phyloP scores from a whole-genome alignment of 2,329 filamentous ascomycete genomes.

The Helotiales sp. region DNA sequence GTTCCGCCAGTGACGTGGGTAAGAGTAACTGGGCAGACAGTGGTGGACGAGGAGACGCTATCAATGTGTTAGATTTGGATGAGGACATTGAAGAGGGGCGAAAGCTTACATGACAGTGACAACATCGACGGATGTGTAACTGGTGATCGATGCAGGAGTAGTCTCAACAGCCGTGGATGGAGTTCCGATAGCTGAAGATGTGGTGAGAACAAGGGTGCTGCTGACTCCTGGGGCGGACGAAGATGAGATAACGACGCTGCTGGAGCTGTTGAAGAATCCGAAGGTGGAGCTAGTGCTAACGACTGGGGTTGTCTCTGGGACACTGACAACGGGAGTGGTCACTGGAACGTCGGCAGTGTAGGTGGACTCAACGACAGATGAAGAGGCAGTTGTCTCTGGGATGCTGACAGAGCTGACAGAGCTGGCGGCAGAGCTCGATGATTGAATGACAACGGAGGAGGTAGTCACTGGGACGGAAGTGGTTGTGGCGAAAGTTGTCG shows the following conservation, averaged over 20 bases:
- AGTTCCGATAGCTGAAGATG: slow-evolving; percentile 17
- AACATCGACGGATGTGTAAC: slow-evolving; percentile 31
- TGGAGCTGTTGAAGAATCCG: not conserved
- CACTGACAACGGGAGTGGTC: not conserved
- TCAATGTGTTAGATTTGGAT: slow-evolving; percentile 3
- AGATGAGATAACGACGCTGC: not conserved
- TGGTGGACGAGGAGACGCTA: slow-evolving; percentile 35
- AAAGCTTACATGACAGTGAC: slow-evolving; percentile 26
- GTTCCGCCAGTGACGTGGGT: slow-evolving; percentile 29
- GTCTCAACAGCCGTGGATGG: slow-evolving; percentile 17
- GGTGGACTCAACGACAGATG: not conserved
- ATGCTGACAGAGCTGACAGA: slow-evolving; percentile 12
- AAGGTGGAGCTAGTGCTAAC: slow-evolving; percentile 26
- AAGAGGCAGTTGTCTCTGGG: slow-evolving; percentile 2
- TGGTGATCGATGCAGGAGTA: slow-evolving; percentile 9
- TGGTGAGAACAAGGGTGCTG: not conserved
- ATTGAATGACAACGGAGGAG: not conserved
- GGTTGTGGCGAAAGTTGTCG: slow-evolving; percentile 27
- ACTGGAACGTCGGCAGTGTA: not conserved
- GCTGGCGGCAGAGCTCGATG: slow-evolving; percentile 3
- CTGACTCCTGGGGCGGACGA: not conserved
- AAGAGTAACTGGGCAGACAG: slow-evolving; percentile 41
- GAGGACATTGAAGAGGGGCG: no score
- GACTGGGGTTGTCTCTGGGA: slow-evolving; percentile 29
- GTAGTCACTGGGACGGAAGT: slow-evolving; percentile 15